Base-by-base conservation (phyloP, 164 flowering plant species). In the Houttuynia cordata region DNA sequence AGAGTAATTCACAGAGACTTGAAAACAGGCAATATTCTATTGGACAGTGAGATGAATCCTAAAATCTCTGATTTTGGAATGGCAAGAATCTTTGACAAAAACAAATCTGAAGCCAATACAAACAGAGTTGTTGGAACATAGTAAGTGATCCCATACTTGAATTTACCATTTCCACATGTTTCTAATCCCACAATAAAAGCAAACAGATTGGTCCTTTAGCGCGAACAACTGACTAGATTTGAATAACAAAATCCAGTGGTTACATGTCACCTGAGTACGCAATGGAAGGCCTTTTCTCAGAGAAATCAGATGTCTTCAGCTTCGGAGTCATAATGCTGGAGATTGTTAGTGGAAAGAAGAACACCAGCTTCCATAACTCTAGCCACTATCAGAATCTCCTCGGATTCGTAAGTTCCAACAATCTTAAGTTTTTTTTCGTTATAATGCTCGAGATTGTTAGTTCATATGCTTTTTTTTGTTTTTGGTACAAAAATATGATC, bases 191-290 rank as follows among this genome's bases (percentile, higher is more conserved):
- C 24, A 14, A 14, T 21, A 18, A 3, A 34, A 25, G 34, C 21
- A 17, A 45, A n/a, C 20, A 25, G 10, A 19, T 39, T 18, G 19
- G n/a, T 12, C 23, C 18, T 0, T 34, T 3, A n/a, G 5, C 24
- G 9, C 4, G 9, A 10, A 10, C 9, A 3, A 10, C 34, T 5
- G 20, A 34, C 18, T 42, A 21, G 51, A 50, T 45, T 14, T 62
- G 10, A 20, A 24, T 47, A 40, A 49, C 62, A 23, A 62, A 12
- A 13, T 68, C 56, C 68, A 83, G 82, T 61, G 86, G 88, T 40
- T 83, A 83, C 34, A 81, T 80, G 83, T 61, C 84, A 0, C 87
- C 87, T 3, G 82, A 82, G 62, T 82, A 80, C 52, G 78, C 82
- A 6, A 61, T 78, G 58, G 76, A 80, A 41, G 82, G 88, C 18